Percentiles rank a stretch among this genome's conserved stretches.
Evolutionary conservation across 495 filamentous ascomycete genomes (phyloP).

Genomic region (Chaetomium cochliodes): DNA sequence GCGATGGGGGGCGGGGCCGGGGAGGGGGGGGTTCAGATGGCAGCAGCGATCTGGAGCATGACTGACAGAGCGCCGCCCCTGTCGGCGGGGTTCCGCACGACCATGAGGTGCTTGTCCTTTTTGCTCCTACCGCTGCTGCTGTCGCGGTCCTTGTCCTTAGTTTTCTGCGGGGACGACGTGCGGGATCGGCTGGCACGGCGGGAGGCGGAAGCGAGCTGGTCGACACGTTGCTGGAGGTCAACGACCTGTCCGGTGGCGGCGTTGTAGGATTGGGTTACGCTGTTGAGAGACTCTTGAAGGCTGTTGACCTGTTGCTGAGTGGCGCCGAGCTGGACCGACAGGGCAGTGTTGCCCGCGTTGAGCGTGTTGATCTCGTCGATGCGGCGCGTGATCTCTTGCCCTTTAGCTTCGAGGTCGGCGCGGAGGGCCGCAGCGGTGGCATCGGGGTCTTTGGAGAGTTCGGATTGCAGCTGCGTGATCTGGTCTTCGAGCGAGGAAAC

Average conservation of each 20-base stretch:
- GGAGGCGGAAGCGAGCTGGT: conserved; percentile 25
- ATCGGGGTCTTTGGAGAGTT: conserved; percentile 31
- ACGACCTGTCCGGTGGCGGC: conserved; percentile 25
- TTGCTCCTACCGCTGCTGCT: conserved; percentile 28
- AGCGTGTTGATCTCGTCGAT: conserved; percentile 31
- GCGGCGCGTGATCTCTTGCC: conserved; percentile 30
- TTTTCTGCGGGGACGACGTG: conserved; percentile 35
- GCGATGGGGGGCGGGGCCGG: neutral
- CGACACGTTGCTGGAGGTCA: conserved; percentile 29
- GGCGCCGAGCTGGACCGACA: conserved; percentile 32
- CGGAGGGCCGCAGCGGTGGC: conserved; percentile 27
- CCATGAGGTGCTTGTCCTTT: conserved; percentile 37
- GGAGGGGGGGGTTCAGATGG: conserved; percentile 23
- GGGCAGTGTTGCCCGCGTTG: conserved; percentile 29
- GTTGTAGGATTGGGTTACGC: conserved; percentile 29
- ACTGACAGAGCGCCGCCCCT: conserved; percentile 40
- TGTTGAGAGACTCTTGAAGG: conserved; percentile 25
- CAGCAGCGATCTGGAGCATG: conserved; percentile 36
- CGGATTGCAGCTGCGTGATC: conserved; percentile 30
- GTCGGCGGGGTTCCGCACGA: conserved; percentile 38
- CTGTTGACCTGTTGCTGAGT: conserved; percentile 30
- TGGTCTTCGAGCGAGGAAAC: conserved; percentile 30
- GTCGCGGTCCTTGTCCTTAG: conserved; percentile 34
- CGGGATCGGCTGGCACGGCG: conserved; percentile 31
- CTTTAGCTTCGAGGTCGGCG: conserved; percentile 34